phyloP scores from a whole-genome alignment of 116 monocot genomes.

The Phalaenopsis hybrid region DNA sequence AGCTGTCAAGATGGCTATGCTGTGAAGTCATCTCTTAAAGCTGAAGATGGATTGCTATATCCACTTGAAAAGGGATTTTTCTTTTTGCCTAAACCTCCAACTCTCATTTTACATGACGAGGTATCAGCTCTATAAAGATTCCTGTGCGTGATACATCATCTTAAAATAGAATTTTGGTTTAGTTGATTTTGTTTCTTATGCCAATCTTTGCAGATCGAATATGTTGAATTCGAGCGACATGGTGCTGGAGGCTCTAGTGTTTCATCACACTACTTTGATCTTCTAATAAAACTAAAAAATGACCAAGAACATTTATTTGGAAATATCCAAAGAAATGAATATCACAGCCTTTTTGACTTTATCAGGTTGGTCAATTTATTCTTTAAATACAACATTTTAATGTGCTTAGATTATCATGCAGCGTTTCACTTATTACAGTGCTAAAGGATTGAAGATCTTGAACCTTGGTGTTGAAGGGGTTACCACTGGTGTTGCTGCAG shows the following conservation, averaged over 20 bases:
- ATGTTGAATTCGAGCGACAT: slow-evolving; percentile 96
- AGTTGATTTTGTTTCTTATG: neutral
- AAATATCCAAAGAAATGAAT: slow-evolving; percentile 97
- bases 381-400: neutral
- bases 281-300: slow-evolving; percentile 87
- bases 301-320: slow-evolving; percentile 96
- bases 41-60: slow-evolving; percentile 96
- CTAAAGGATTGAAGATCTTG: slow-evolving; percentile 82
- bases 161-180: neutral
- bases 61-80: slow-evolving; percentile 98
- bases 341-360: slow-evolving; percentile 90
- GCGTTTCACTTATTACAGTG: slow-evolving; percentile 30
- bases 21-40: slow-evolving; percentile 97
- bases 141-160: neutral
- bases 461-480: slow-evolving; percentile 71
- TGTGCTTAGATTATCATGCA: slow-evolving; percentile 5
- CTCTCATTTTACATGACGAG: slow-evolving; percentile 98
- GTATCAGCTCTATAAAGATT: slow-evolving; percentile 21
- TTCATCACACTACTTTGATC: slow-evolving; percentile 98
- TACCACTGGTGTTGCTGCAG: slow-evolving; percentile 63
- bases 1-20: slow-evolving; percentile 98
- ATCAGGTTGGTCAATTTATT: slow-evolving; percentile 45
- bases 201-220: slow-evolving; percentile 57
- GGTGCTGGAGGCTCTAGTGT: slow-evolving; percentile 95
- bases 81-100: slow-evolving; percentile 94